Percentiles rank a stretch among this genome's conserved stretches.
phyloP scores from a whole-genome alignment of 1,284 basidiomycete species.

The Ceratobasidium sp. region DNA sequence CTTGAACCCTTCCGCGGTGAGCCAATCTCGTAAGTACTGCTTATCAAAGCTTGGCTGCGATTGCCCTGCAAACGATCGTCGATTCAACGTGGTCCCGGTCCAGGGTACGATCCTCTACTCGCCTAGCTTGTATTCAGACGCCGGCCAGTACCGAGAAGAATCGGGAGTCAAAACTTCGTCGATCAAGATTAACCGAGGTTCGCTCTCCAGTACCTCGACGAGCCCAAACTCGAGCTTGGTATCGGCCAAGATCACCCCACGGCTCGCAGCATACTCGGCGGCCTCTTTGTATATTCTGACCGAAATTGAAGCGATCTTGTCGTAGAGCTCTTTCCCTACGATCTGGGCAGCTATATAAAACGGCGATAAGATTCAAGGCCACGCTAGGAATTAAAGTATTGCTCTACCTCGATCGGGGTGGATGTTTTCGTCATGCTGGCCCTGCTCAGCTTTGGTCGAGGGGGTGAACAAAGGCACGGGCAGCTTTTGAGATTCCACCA shows the following conservation, averaged over 20 bases:
- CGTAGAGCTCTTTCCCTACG: slow-evolving; percentile 71
- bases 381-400: not conserved
- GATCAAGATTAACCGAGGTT: slow-evolving; percentile 77
- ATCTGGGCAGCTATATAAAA: slow-evolving; percentile 61
- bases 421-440: slow-evolving; percentile 96
- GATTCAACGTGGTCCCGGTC: slow-evolving; percentile 54
- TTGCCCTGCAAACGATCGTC: slow-evolving; percentile 49
- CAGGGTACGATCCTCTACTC: slow-evolving; percentile 58
- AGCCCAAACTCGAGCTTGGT: slow-evolving; percentile 91
- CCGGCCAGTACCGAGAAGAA: slow-evolving; percentile 95
- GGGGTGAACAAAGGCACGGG: slow-evolving; percentile 91
- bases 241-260: slow-evolving; percentile 95
- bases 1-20: slow-evolving; percentile 71
- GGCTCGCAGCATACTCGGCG: slow-evolving; percentile 73
- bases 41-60: slow-evolving; percentile 94
- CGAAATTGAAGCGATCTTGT: slow-evolving; percentile 64
- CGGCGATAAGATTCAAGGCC: not conserved
- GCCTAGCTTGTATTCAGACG: slow-evolving; percentile 74
- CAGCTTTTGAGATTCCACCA: slow-evolving; percentile 86
- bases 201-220: slow-evolving; percentile 48
- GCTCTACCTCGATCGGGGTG: slow-evolving; percentile 80
- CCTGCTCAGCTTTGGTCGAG: slow-evolving; percentile 95
- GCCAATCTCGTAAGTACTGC: slow-evolving; percentile 93
- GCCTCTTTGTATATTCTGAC: slow-evolving; percentile 78
- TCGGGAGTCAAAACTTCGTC: slow-evolving; percentile 98